Conservation (phyloP, 2,329 filamentous ascomycete genomes). For the Phyllosticta citribraziliensis region DNA sequence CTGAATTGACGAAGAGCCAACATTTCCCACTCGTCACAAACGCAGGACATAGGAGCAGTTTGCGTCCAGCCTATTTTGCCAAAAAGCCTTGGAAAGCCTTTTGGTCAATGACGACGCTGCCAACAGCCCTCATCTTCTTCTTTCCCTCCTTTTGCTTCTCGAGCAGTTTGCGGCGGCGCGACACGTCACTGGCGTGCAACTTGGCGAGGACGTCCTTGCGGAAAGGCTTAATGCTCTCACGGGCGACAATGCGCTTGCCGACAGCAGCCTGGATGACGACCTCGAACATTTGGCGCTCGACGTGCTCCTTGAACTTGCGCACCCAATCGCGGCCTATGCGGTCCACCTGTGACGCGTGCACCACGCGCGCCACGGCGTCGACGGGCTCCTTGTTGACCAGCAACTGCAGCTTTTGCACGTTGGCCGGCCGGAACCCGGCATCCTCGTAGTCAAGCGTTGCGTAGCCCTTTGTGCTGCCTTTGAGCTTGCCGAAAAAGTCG, state of each 20-base stretch:
- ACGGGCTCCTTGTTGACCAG: conserved; percentile 90
- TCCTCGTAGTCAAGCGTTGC: conserved; percentile 96
- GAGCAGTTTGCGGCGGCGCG: conserved; percentile 71
- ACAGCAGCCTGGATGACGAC: conserved; percentile 87
- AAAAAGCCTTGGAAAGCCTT: conserved; percentile 92
- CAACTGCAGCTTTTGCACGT: conserved; percentile 80
- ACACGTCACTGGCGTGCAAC: conserved; percentile 82
- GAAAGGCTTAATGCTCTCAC: conserved; percentile 94
- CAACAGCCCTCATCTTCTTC: conserved; percentile 70
- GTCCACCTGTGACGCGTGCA: conserved; percentile 74
- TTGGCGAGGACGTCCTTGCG: conserved; percentile 91
- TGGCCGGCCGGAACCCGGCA: conserved; percentile 70
- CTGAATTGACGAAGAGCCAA: too few relatives aligned
- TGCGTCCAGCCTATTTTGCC: conserved; percentile 45
- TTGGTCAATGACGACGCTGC: conserved; percentile 94
- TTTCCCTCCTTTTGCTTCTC: conserved; percentile 96
- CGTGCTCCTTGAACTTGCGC: conserved; percentile 91
- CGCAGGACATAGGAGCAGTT: too few relatives aligned
- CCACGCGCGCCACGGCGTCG: conserved; percentile 84
- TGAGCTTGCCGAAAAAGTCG: conserved; percentile 94
- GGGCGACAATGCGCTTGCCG: conserved; percentile 71
- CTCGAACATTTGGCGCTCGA: conserved; percentile 95
- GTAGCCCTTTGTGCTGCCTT: conserved; percentile 88
- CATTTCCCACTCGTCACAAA: too few relatives aligned
- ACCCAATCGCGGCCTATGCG: conserved; percentile 82